Evolutionary conservation across 1,139 yeast species (phyloP).

Genomic region (Magnusiomyces sp.): DNA sequence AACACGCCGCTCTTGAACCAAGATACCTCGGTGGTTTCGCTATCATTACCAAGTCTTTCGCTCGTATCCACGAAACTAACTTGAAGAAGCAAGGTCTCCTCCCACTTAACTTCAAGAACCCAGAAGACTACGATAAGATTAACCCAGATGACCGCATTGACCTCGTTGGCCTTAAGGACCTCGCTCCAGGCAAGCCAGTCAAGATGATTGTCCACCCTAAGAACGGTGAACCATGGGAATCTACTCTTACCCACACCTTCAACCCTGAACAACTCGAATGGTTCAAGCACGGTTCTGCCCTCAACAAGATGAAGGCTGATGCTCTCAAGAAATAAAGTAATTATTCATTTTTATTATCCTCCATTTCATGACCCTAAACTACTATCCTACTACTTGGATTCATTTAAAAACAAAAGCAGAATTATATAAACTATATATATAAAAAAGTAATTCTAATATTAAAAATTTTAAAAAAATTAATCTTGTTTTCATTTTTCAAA

Average conservation of each 20-base stretch:
- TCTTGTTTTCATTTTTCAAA: no score
- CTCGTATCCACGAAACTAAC: constrained; percentile 89
- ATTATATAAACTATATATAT: no score
- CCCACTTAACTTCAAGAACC: constrained; percentile 86
- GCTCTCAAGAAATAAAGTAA: neutral
- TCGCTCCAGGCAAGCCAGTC: constrained; percentile 90
- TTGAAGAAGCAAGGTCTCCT: constrained; percentile 94
- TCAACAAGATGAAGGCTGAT: constrained; percentile 84
- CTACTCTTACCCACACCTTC: constrained; percentile 90
- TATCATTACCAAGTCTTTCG: constrained; percentile 88
- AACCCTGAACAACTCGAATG: constrained; percentile 95
- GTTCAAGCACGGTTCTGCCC: constrained; percentile 99
- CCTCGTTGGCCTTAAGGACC: constrained; percentile 70
- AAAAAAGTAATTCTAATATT: no score
- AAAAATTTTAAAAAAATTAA: no score
- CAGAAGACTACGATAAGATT: constrained; percentile 75
- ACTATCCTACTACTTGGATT: no score
- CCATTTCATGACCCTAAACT: no score
- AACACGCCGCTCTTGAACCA: constrained; percentile 96
- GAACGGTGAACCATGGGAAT: constrained; percentile 75
- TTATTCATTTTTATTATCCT: no score
- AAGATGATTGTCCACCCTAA: constrained; percentile 85
- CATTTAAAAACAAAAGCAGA: no score
- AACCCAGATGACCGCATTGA: constrained; percentile 86
- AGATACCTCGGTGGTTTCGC: constrained; percentile 86